A percentile compares a stretch with the other conserved stretches of the same genome.
Evolutionary conservation across 2,329 filamentous ascomycete species (phyloP).

Genomic region (Penicillium sp.): DNA sequence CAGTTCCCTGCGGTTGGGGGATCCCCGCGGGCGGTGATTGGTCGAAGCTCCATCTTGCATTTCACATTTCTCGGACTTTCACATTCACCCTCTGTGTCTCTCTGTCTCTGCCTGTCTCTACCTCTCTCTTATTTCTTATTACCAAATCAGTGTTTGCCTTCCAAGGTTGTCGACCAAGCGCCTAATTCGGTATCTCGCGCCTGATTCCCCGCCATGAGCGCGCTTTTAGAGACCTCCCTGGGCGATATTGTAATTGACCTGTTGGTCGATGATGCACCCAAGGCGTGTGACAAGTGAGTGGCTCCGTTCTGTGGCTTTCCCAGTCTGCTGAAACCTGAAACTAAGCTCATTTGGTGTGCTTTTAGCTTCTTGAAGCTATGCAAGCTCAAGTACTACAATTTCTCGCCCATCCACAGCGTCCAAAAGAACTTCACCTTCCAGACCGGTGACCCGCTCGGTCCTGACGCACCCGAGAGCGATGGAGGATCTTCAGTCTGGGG

Average conservation of each 20-base stretch:
- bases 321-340: slow-evolving; percentile 55
- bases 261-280: slow-evolving; percentile 82
- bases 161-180: not conserved
- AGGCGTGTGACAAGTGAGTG: slow-evolving; percentile 89
- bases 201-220: slow-evolving; percentile 65
- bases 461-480: slow-evolving; percentile 79
- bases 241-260: slow-evolving; percentile 96
- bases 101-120: slow-evolving; percentile 2
- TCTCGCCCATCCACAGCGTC: slow-evolving; percentile 84
- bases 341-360: slow-evolving; percentile 50
- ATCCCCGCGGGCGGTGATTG: slow-evolving; percentile 17
- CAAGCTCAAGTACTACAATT: slow-evolving; percentile 99
- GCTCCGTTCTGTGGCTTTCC: slow-evolving; percentile 8
- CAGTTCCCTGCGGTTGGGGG: slow-evolving; percentile 1
- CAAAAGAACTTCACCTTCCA: slow-evolving; percentile 97
- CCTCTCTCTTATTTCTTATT: not conserved
- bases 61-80: not conserved
- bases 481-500: slow-evolving; percentile 95
- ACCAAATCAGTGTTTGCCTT: not conserved
- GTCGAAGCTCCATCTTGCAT: slow-evolving; percentile 18
- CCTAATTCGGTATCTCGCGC: not conserved
- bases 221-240: slow-evolving; percentile 85
- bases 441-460: slow-evolving; percentile 89
- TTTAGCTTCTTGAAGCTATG: slow-evolving; percentile 93
- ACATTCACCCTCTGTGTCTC: slow-evolving; percentile 3